Base-by-base conservation (phyloP, 2,329 filamentous ascomycete genomes). In the Eutypella sp. region DNA sequence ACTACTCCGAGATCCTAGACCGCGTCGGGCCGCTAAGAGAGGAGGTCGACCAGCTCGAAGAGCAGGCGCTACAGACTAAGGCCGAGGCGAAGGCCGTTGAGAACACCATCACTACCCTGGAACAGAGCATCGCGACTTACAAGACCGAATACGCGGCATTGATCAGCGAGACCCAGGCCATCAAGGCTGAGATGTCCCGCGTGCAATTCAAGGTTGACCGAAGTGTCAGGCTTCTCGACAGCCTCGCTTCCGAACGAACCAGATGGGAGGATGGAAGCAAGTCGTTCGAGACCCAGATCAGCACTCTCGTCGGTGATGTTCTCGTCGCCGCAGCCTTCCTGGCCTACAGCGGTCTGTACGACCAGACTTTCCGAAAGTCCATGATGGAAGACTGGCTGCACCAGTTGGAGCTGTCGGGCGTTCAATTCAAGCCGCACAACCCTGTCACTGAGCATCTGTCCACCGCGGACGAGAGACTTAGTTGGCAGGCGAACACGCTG, bases 361-460 rank as follows among this genome's bases (percentile, higher is more conserved):
- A 99, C 64, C 95, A 99, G 64, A 93, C 93, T 49, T 97, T 96
- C 81, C 85, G 93, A 62, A 96, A 96, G 71, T 84, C 85, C 8
- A 96, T 99, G 90, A 82, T 93, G 69, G 93, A 99, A 56, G 93
- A 99, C 66, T 99, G 93, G 93, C 78, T 93, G 50, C 84, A 95
- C 59, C 93, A 99, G 67, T 81, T 99, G 54, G 84, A 88, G 41
- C 79, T 93, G 36, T 97, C 93, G n/a, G 91, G 92, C 38, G 87
- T 99, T 62, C 82, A 84, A 54, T 96, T 86, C 78, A 99, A 99
- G 73, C 81, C 85, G 47, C 89, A 91, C 58, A 97, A 97, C 60
- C 90, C 93, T 1, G 80, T 99, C 40, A 96, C 93, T 0, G 93
- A 99, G 65, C 99, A 96, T 61, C 76, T 99, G 15, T 99, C 95